A percentile compares a stretch with the other conserved stretches of the same genome.
phyloP scores from a whole-genome alignment of 257 asterid genomes.

The Galeopsis tetrahit region DNA sequence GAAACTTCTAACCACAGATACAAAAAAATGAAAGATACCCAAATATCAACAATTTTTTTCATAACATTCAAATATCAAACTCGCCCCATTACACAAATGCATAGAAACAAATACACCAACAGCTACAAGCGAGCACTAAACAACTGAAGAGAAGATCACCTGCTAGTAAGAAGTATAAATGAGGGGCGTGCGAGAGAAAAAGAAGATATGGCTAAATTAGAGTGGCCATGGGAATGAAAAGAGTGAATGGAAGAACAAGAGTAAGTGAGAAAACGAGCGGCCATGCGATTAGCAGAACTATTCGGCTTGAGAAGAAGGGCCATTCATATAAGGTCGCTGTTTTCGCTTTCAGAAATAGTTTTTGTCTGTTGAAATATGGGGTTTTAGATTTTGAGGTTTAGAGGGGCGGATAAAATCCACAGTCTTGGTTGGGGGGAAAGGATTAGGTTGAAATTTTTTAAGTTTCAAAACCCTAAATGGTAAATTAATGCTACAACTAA shows the following conservation, averaged over 20 bases:
- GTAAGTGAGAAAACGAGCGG: slow-evolving; percentile 44
- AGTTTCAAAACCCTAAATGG: slow-evolving; percentile 24
- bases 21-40: background rate
- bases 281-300: slow-evolving; percentile 54
- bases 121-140: background rate
- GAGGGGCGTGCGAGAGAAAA: slow-evolving; percentile 41
- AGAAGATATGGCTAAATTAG: slow-evolving; percentile 30
- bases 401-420: slow-evolving; percentile 23
- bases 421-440: slow-evolving; percentile 30
- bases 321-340: slow-evolving; percentile 43
- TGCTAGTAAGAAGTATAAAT: slow-evolving; percentile 32
- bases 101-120: background rate
- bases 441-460: background rate
- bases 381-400: slow-evolving; percentile 40
- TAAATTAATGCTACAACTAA: background rate
- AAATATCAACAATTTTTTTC: background rate
- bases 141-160: slow-evolving; percentile 31
- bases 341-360: slow-evolving; percentile 16
- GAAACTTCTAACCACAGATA: background rate
- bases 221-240: slow-evolving; percentile 37
- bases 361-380: slow-evolving; percentile 27
- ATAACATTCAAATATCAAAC: background rate
- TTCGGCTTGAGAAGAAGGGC: slow-evolving; percentile 58
- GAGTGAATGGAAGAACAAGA: slow-evolving; percentile 41
- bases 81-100: background rate